Base-by-base conservation (phyloP, 2,329 filamentous ascomycete genomes). In the Macrophomina phaseolina region DNA sequence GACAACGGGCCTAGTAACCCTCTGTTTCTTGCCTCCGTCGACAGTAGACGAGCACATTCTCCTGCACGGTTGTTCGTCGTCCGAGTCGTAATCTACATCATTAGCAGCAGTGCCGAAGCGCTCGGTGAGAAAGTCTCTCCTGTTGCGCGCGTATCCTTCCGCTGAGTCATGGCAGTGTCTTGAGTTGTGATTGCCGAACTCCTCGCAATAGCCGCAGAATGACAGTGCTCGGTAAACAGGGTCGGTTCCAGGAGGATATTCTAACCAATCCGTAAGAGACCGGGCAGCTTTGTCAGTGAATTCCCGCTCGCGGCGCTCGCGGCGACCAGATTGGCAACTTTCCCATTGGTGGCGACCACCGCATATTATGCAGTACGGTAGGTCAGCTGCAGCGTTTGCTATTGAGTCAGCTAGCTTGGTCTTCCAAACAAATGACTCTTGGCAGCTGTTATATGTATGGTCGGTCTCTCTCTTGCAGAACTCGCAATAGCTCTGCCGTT, bases 121-220 rank as follows among this genome's bases (percentile, higher is more conserved):
- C 6, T 6, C 11, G 12, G 28, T 7, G 48, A 53, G 48, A 42
- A 64, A 64, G 2, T 12, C 11, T 1, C 32, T 7, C 2, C 45
- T 36, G 28, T 48, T 4, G 9, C 11, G 5, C 3, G 3, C 7
- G n/a, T 62, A 62, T 14, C 28, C 32, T 6, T 14, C 2, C 11
- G n/a, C 58, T 4, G 58, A 18, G 4, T 18, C 30, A n/a, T 23
- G n/a, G 46, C 61, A 52, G 34, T 40, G 42, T 16, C 30, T 2
- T 16, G 46, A 52, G 14, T 64, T 40, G 34, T 64, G 49, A 12
- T 18, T 5, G 18, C 49, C 36, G 34, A 64, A 53, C 2, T 16
- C 16, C 42, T 30, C 61, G 28, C 61, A 64, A 40, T 30, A 64
- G 1, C 34, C 61, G 12, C 61, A 64, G n/a, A 64, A 64, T n/a